These are phyloP conservation scores for Novakomyces olei DNA, from an alignment of 805 yeast species.

Conservation along the genomic window DNA sequence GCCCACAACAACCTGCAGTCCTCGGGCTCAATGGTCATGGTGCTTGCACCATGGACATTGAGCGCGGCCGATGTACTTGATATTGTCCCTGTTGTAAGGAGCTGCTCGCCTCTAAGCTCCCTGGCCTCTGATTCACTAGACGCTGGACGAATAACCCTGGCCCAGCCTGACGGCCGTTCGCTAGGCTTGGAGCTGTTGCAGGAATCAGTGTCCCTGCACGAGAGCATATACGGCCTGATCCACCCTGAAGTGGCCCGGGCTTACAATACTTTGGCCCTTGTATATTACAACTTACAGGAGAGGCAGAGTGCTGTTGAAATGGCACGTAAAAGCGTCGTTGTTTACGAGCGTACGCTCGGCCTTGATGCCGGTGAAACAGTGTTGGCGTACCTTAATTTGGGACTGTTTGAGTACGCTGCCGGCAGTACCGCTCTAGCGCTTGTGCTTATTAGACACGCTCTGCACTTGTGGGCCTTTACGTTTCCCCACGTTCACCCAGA, in stretches of 20 bases:
- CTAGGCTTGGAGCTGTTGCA: constrained; percentile 40
- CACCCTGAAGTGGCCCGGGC: constrained; percentile 60
- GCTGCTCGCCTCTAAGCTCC: constrained; percentile 40
- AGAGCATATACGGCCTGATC: constrained; percentile 63
- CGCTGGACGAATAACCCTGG: constrained; percentile 16
- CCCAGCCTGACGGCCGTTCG: constrained; percentile 17
- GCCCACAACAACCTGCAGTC: constrained; percentile 4
- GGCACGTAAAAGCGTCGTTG: constrained; percentile 44
- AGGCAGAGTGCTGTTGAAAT: constrained; percentile 36
- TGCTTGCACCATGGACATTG: constrained; percentile 19
- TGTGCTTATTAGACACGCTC: constrained; percentile 36
- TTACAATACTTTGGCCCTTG: constrained; percentile 40
- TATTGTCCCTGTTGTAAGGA: constrained; percentile 56
- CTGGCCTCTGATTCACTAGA: constrained; percentile 46
- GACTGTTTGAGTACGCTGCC: constrained; percentile 42
- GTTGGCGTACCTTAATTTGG: constrained; percentile 50
- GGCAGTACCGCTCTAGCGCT: constrained; percentile 40
- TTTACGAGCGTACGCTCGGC: constrained; percentile 65
- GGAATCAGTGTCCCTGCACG: constrained; percentile 52
- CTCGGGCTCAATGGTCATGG: constrained; percentile 5
- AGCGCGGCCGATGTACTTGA: constrained; percentile 43
- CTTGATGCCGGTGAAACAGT: constrained; percentile 58
- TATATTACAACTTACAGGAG: constrained; percentile 38
- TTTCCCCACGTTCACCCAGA: constrained; percentile 51
- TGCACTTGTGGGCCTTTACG: constrained; percentile 34